phyloP scores from a whole-genome alignment of 108 stramenopile genomes.

The Cyclotella kingstonii region DNA sequence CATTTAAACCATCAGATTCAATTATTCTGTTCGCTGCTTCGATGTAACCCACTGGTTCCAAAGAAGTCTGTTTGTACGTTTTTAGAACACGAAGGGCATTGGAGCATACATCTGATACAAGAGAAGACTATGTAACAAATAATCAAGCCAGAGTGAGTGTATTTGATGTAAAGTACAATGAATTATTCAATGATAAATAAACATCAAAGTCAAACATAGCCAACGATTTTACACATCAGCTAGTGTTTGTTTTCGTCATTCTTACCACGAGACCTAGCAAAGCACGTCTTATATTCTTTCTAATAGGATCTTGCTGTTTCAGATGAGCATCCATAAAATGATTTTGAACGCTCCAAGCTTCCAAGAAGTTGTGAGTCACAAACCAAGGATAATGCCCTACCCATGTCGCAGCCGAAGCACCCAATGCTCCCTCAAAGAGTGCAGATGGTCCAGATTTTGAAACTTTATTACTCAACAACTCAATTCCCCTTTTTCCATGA shows the following conservation, averaged over 20 bases:
- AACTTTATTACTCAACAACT: slow-evolving; percentile 51
- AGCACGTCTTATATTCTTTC: slow-evolving; percentile 49
- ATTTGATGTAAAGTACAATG: no score
- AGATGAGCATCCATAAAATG: slow-evolving; percentile 57
- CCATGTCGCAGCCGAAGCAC: slow-evolving; percentile 73
- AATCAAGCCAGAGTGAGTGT: neutral
- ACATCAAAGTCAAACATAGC: no score
- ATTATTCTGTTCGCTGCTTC: slow-evolving; percentile 48
- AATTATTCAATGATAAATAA: no score
- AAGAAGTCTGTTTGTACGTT: slow-evolving; percentile 85
- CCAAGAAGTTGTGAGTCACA: slow-evolving; percentile 75
- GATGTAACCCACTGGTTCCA: slow-evolving; percentile 62
- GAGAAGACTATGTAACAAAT: slow-evolving; percentile 28
- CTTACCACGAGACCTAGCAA: slow-evolving; percentile 58
- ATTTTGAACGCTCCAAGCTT: slow-evolving; percentile 62
- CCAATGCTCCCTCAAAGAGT: slow-evolving; percentile 80
- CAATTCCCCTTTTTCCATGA: slow-evolving; percentile 70
- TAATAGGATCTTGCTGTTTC: slow-evolving; percentile 28
- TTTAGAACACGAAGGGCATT: slow-evolving; percentile 90
- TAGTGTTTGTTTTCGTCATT: no score
- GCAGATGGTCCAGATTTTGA: slow-evolving; percentile 54
- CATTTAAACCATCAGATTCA: slow-evolving; percentile 39
- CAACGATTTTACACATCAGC: no score
- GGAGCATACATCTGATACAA: slow-evolving; percentile 71
- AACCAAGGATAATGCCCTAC: slow-evolving; percentile 91